Evolutionary conservation across 352 stramenopile species (phyloP).

Genomic region (Globisporangium barbulae): DNA sequence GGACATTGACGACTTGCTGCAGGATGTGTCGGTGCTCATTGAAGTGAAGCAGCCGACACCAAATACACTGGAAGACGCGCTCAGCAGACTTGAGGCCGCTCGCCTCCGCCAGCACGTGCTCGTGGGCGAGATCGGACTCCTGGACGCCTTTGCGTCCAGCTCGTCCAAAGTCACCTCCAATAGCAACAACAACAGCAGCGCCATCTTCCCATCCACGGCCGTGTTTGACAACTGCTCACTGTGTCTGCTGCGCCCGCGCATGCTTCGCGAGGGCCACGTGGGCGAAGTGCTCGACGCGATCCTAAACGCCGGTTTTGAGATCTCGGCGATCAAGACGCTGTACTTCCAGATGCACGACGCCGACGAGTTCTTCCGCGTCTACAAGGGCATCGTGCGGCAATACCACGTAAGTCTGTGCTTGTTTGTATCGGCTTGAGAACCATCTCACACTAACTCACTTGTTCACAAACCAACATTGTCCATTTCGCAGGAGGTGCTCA

Average conservation of each 20-base stretch:
- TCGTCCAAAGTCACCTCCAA: background rate
- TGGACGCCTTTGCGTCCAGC: slow-evolving; percentile 6
- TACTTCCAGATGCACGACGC: slow-evolving; percentile 74
- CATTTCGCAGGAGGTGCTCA: slow-evolving; percentile 65
- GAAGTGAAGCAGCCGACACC: slow-evolving; percentile 36
- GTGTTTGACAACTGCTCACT: slow-evolving; percentile 66
- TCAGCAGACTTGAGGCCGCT: slow-evolving; percentile 20
- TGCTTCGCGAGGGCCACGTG: slow-evolving; percentile 53
- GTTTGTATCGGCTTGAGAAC: background rate
- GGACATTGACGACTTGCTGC: slow-evolving; percentile 20
- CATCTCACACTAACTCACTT: background rate
- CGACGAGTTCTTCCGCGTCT: slow-evolving; percentile 91
- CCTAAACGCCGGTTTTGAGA: slow-evolving; percentile 73
- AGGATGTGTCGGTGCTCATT: slow-evolving; percentile 49
- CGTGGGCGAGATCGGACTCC: slow-evolving; percentile 22
- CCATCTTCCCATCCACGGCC: slow-evolving; percentile 38
- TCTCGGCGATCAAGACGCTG: slow-evolving; percentile 88
- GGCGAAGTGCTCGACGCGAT: slow-evolving; percentile 85
- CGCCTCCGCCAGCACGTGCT: slow-evolving; percentile 20
- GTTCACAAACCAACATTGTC: too few relatives aligned
- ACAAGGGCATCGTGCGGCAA: slow-evolving; percentile 67
- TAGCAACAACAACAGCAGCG: background rate
- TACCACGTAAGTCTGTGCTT: slow-evolving; percentile 51
- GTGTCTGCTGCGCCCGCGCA: slow-evolving; percentile 54
- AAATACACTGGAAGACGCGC: slow-evolving; percentile 25